phyloP scores from a whole-genome alignment of 805 yeast genomes.

The Starmerella floris region DNA sequence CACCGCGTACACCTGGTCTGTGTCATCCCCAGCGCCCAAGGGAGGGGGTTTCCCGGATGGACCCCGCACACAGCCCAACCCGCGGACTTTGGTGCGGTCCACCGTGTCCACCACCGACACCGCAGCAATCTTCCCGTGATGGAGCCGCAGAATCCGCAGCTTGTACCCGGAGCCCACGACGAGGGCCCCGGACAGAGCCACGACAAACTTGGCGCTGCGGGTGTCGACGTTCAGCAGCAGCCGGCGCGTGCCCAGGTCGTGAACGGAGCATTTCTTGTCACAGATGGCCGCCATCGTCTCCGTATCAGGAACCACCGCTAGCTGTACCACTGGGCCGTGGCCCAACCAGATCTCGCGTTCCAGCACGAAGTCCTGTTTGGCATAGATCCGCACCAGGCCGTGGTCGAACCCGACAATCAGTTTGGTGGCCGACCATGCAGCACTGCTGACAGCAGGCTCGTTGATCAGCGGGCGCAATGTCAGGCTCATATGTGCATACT shows the following conservation, averaged over 20 bases:
- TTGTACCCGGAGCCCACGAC: conserved; percentile 17
- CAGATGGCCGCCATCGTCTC: conserved; percentile 11
- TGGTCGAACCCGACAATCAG: conserved; percentile 5
- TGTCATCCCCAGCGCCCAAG: neutral
- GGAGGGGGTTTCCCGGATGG: neutral
- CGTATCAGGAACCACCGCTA: conserved; percentile 9
- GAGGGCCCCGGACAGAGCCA: conserved; percentile 1
- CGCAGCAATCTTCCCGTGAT: neutral
- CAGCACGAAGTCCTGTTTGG: conserved; percentile 10
- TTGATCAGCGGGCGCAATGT: conserved; percentile 2
- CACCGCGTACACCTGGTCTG: neutral
- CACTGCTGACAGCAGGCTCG: conserved; percentile 1
- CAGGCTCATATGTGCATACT: conserved; percentile 8
- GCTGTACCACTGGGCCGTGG: conserved; percentile 1
- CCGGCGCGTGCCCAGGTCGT: conserved; percentile 14
- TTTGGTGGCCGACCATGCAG: neutral
- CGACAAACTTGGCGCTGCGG: conserved; percentile 8
- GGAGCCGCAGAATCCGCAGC: conserved; percentile 8
- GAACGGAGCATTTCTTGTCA: conserved; percentile 10
- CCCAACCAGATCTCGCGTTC: conserved; percentile 12
- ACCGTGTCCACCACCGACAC: conserved; percentile 6
- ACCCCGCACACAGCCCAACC: conserved; percentile 3
- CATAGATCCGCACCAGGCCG: conserved; percentile 11
- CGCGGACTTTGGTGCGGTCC: conserved; percentile 6
- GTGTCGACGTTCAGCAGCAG: conserved; percentile 2